phyloP scores from a whole-genome alignment of 306 rosid species.

The Quercus wislizeni region DNA sequence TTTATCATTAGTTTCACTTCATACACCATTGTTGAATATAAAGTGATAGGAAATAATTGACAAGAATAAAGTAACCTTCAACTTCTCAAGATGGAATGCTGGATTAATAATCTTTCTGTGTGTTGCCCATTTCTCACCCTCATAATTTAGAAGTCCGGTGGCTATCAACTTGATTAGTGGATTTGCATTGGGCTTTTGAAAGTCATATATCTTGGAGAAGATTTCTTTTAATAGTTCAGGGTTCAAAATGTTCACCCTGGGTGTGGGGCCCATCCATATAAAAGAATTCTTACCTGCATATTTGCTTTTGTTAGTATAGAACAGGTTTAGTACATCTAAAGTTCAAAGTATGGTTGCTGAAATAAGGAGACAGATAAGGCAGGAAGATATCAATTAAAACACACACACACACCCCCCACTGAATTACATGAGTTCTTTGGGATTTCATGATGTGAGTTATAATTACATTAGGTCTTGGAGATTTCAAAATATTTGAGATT shows the following conservation, averaged over 20 bases:
- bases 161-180: conserved; percentile 28
- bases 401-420: no score
- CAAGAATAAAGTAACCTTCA: conserved; percentile 44
- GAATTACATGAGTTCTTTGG: no score
- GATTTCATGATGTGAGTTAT: no score
- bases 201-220: conserved; percentile 26
- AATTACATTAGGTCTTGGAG: no score
- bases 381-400: no score
- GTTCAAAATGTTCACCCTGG: conserved; percentile 43
- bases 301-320: no score
- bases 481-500: no score
- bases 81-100: conserved; percentile 45
- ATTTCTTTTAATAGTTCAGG: conserved; percentile 52
- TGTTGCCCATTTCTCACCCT: conserved; percentile 58
- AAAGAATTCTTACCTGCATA: conserved; percentile 50
- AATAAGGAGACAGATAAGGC: no score
- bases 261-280: conserved; percentile 49
- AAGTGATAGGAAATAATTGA: no score
- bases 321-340: no score
- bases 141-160: conserved; percentile 23
- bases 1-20: no score
- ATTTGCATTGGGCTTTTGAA: conserved; percentile 20
- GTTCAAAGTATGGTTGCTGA: no score
- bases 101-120: conserved; percentile 52
- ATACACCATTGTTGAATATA: background rate